Conservation (phyloP, 2,329 filamentous ascomycete genomes). For the Aspergillus sp. region DNA sequence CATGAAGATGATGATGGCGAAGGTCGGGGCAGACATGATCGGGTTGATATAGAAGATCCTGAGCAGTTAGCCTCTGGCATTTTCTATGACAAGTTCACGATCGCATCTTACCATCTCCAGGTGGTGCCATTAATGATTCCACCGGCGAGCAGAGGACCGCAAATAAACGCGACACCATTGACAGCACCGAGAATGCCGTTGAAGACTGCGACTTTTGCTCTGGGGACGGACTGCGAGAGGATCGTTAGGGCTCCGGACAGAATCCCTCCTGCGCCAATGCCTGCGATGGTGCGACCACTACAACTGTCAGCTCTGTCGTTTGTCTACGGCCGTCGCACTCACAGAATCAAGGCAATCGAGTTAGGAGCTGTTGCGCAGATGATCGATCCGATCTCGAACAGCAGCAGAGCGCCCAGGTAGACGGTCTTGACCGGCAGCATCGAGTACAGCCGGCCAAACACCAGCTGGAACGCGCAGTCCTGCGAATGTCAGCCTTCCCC, state of each 20-base stretch:
- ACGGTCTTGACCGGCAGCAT: constrained; percentile 15
- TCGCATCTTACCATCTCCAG: constrained; percentile 4
- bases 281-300: constrained; percentile 1
- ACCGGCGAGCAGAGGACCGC: constrained; percentile 5
- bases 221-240: background rate
- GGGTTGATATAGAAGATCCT: constrained; percentile 18
- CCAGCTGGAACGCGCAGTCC: constrained; percentile 1
- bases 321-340: background rate
- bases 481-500: too few relatives aligned
- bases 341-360: constrained; percentile 17
- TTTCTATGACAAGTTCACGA: too few relatives aligned
- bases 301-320: background rate
- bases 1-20: background rate
- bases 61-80: too few relatives aligned
- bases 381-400: constrained; percentile 26
- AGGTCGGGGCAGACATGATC: constrained; percentile 2
- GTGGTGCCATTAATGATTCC: constrained; percentile 3
- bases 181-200: background rate
- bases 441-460: constrained; percentile 6
- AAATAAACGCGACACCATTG: background rate
- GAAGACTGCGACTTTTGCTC: background rate
- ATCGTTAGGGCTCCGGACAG: background rate
- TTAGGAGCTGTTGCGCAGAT: constrained; percentile 22
- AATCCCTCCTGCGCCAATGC: constrained; percentile 1
- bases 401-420: constrained; percentile 20